Evolutionary conservation across 148 eudicot genomes (phyloP), one percentile per base, ranked within the genome.

Genomic region (Vaccinium darrowii): DNA sequence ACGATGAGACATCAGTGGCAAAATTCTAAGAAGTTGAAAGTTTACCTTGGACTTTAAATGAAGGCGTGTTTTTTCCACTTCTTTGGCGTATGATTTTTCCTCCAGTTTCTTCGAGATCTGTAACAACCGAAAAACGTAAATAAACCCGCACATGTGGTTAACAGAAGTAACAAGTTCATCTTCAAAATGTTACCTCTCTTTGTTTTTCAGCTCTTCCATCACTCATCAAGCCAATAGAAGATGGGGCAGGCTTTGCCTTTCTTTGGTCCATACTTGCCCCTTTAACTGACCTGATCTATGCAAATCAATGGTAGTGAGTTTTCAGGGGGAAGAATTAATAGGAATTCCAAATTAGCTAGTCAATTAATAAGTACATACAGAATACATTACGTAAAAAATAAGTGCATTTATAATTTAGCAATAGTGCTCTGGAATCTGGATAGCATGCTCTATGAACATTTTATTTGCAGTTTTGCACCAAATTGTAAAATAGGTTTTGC

Each of bases 21-120:
- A 79, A 27, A 49, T 49, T 57, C 51, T 1, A 71, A 3, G 8
- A 2, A 60, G 7, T 27, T 52, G 30, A 25, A 88, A 76, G 50
- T 54, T 18, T 85, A 94, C 93, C 95, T 89, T 90, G 51, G 85
- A 75, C 84, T 91, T 90, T 78, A 91, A 86, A 76, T 60, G 83
- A 85, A 83, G 83, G 18, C 75, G 86, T 78, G 88, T 75, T 82
- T 86, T 86, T 82, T 84, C 96, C 30, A 88, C 72, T 71, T 86
- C 89, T 86, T 90, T 90, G 43, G 88, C 84, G 63, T 77, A 84
- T 57, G 89, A 81, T 86, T 91, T 88, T 78, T 87, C 89, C 86
- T 87, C 96, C 49, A 80, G 63, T 67, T 88, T 92, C 85, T 90
- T 90, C 11, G 88, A 57, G 75, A 84, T 85, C 98, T 94, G 88